Evolutionary conservation across 1,284 basidiomycete species (phyloP).

Genomic region (Schizophyllum commune): DNA sequence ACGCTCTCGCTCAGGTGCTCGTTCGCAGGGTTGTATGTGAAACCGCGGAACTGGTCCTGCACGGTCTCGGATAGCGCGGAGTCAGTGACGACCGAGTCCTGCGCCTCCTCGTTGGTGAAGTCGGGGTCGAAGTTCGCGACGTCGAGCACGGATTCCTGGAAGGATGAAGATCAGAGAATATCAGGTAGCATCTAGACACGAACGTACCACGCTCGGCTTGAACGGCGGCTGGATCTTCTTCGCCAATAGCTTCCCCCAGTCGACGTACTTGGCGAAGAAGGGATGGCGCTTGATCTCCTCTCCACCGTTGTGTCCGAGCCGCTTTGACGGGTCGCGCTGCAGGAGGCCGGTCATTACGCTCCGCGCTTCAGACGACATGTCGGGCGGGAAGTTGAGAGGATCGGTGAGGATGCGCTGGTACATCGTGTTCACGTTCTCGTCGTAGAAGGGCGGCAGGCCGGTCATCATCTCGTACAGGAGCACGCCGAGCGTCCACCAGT

Average conservation of each 20-base stretch:
- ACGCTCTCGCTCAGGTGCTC: constrained; percentile 76
- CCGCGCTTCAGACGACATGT: constrained; percentile 84
- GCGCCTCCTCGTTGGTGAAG: constrained; percentile 88
- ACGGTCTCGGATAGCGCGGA: constrained; percentile 90
- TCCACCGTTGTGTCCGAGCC: constrained; percentile 88
- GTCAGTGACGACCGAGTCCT: constrained; percentile 91
- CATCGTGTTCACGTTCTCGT: constrained; percentile 97
- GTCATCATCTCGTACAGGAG: constrained; percentile 99
- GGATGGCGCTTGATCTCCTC: constrained; percentile 96
- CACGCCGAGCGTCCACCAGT: constrained; percentile 99
- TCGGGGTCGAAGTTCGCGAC: constrained; percentile 92
- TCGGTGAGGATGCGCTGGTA: constrained; percentile 96
- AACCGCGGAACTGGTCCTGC: constrained; percentile 89
- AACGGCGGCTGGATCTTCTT: constrained; percentile 98
- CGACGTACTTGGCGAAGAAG: constrained; percentile 93
- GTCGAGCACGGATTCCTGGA: constrained; percentile 71
- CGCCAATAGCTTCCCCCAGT: constrained; percentile 84
- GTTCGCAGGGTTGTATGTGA: constrained; percentile 78
- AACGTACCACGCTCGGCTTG: constrained; percentile 89
- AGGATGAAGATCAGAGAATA: neutral
- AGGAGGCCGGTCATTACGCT: constrained; percentile 85
- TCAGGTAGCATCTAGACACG: neutral
- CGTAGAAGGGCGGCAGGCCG: constrained; percentile 96
- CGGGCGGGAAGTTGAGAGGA: constrained; percentile 88
- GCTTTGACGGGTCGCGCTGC: constrained; percentile 79